phyloP scores from a whole-genome alignment of 1,284 basidiomycete species.

The Leccinum griseonigrum region DNA sequence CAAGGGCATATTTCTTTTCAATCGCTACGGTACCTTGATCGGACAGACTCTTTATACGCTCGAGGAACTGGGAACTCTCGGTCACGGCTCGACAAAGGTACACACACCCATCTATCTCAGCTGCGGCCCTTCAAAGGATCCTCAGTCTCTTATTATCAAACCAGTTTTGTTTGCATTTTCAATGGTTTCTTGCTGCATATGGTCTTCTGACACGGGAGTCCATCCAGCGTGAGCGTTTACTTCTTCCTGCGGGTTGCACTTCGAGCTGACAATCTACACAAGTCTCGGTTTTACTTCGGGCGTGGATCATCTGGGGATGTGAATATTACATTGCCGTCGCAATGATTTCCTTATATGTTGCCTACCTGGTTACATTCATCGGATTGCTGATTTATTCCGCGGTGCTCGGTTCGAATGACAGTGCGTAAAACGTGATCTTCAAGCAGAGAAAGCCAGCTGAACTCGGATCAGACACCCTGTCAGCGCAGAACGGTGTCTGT shows the following conservation, averaged over 20 bases:
- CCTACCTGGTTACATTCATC: neutral
- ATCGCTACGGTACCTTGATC: conserved; percentile 15
- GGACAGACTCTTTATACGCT: conserved; percentile 5
- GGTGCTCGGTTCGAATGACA: neutral
- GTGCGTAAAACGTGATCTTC: neutral
- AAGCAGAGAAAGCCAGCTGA: neutral
- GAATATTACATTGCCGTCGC: neutral
- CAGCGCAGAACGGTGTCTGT: neutral
- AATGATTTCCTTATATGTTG: neutral
- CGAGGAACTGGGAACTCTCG: neutral
- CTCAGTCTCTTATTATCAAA: neutral
- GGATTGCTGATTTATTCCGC: neutral
- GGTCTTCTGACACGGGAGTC: conserved; percentile 4
- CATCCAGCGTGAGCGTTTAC: conserved; percentile 10
- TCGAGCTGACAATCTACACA: neutral
- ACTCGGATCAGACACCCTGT: neutral
- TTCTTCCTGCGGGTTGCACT: neutral
- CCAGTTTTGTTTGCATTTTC: neutral
- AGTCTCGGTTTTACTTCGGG: neutral
- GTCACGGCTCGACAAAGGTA: neutral
- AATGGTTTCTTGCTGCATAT: neutral
- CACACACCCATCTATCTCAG: neutral
- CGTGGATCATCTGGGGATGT: neutral
- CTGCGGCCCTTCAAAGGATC: neutral
- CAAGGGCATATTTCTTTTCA: conserved; percentile 16